Base-by-base conservation (phyloP, 306 rosid species). In the Cajanus cajan region DNA sequence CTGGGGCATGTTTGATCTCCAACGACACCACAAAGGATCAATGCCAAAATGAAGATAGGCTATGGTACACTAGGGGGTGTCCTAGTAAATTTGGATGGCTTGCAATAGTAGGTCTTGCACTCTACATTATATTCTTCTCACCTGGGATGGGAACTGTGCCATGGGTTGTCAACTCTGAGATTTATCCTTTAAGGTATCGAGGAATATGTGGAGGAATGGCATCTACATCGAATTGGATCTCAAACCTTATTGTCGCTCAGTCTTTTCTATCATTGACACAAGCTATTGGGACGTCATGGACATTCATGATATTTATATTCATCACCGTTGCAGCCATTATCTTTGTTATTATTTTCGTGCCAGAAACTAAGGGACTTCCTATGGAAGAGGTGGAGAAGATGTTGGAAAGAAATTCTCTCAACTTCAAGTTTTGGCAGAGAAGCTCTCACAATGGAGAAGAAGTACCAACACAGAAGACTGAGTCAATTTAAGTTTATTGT, bases 131-230 rank as follows among this genome's bases (percentile, higher is more conserved):
- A 19, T 85, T 73, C 81, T 90, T 88, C 80, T 83, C 95, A 9
- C 92, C 90, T 2, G 92, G 95, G 19, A 90, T 87, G 95, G 95
- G 92, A 21, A 85, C 90, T 9, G 88, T 83, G 2, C 92, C 95
- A 5, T 90, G 95, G 94, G 90, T 88, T 68, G 84, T 90, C 37
- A 90, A 90, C 68, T 88, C 95, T 48, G 92, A 90, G 83, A 85
- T 90, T 2, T 90, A 90, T 40, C 92, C 95, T 8, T 16, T 88
- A 7, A 59, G 95, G n/a, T 87, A 78, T 15, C 61, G 92, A 44
- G 92, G 92, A 18, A 34, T 87, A 14, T 87, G 92, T 36, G 92
- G 95, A 41, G 95, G 95, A 52, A 87, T 87, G 0, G 95, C 92
- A 3, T 90, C 95, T 3, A 87, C 92, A 0, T 78, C 86, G 2